These are phyloP conservation scores for Pichia terricola DNA, from an alignment of 1,139 yeast genomes.

Conservation along the genomic window DNA sequence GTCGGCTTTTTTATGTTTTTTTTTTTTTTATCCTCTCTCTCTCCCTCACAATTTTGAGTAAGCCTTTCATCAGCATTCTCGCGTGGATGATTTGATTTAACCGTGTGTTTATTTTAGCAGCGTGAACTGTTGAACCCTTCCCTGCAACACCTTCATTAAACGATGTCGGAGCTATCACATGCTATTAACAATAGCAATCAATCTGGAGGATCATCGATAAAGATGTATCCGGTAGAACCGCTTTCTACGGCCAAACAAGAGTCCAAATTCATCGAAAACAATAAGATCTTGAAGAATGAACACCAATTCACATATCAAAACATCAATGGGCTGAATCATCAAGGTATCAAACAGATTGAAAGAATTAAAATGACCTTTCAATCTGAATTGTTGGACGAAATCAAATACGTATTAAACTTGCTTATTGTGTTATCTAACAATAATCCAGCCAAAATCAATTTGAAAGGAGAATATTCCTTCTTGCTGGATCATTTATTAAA, in stretches of 20 bases:
- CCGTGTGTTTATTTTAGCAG: no score
- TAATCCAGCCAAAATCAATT: slow-evolving; percentile 32
- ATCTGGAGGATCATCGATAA: neutral
- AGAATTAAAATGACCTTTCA: slow-evolving; percentile 57
- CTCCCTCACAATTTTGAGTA: no score
- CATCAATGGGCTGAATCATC: slow-evolving; percentile 38
- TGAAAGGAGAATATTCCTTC: slow-evolving; percentile 37
- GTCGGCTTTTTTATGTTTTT: no score
- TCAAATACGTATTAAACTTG: slow-evolving; percentile 57
- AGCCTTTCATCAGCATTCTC: no score
- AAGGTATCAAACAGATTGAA: slow-evolving; percentile 47
- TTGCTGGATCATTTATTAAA: slow-evolving; percentile 43
- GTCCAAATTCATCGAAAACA: slow-evolving; percentile 21
- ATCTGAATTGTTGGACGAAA: slow-evolving; percentile 49
- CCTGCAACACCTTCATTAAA: neutral
- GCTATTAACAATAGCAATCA: neutral
- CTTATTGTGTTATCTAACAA: slow-evolving; percentile 48
- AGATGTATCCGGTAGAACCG: slow-evolving; percentile 22
- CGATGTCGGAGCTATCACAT: neutral
- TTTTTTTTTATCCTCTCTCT: no score
- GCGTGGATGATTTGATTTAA: no score
- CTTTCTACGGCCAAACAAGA: slow-evolving; percentile 23
- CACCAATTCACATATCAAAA: slow-evolving; percentile 24
- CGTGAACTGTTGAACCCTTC: no score
- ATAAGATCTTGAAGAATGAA: slow-evolving; percentile 23